Evolutionary conservation across 495 filamentous ascomycete genomes (phyloP), one percentile per base, ranked within the genome.

Genomic region (Penicillium longicatenatum): DNA sequence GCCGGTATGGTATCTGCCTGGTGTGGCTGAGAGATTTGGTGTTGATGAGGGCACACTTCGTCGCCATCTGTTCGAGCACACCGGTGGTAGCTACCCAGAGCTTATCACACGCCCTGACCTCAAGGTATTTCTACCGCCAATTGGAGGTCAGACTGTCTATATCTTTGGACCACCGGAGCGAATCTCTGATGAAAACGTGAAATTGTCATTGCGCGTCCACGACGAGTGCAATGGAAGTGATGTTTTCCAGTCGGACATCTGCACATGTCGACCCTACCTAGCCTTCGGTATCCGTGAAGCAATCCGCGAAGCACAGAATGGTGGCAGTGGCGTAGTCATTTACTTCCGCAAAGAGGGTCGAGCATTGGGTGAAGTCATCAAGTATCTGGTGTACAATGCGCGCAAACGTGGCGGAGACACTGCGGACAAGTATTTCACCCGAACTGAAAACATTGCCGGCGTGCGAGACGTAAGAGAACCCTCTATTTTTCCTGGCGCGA

Each of bases 281-380:
- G 94, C 96, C 61, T 98, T 94, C 68, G 94, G 94, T 31, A 92
- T 98, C 54, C 91, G 93, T 63, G 94, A 98, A 74, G 94, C 94
- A 7, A 93, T 98, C 58, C 93, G 92, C 63, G 91, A 97, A 75
- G 94, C 94, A 12, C 94, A 98, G 77, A 89, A 88, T 50, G 94
- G 94, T 47, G 94, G 94, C 41, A 92, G 87, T 64, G 94, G 94
- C 47, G 93, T 98, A 33, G 94, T 98, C 26, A 97, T 98, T 71
- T 98, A 98, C 74, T 98, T 98, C 86, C 90, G 94, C 54, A 98
- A 98, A 74, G 94, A 98, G 75, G 94, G 94, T 10, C 84, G 93
- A 57, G 93, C 94, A 29, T 76, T 97, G 11, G 94, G 94, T n/a
- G 94, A 98, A 74, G 94, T 98, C 22, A 96, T 94, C 50, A 98